Base-by-base conservation (phyloP, 1,139 yeast species). In the Debaryomyces fabryi region DNA sequence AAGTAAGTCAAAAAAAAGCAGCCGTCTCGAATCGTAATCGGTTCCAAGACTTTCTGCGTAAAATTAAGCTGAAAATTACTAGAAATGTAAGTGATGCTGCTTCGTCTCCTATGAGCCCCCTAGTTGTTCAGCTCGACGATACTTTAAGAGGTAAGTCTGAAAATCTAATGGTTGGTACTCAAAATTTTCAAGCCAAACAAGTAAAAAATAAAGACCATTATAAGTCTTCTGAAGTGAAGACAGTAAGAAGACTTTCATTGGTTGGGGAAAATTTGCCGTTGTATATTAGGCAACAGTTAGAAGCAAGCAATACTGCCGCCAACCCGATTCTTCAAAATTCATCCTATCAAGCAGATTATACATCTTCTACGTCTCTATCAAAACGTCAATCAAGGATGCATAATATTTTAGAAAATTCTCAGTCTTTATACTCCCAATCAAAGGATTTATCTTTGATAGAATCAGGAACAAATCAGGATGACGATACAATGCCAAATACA, bases 191-290 rank as follows among this genome's bases (percentile, higher is more conserved):
- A 2, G 20, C 6, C 6, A 35, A 7, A 45, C 39, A 34, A 50
- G 46, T 39, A 23, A 6, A 25, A 36, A 8, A 39, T 15, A 25
- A 18, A 42, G 16, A 29, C 34, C 13, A 16, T 24, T 25, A 33
- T 20, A 24, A 25, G 3, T 10, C 35, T 18, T 30, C 15, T 6
- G 39, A 16, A 5, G 38, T 10, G 15, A 45, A 27, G 24, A 36
- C 30, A 18, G n/a, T 21, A 38, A 23, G 78, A 50, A 53, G 78
- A 39, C 54, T 58, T 30, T 74, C 79, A 3, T 50, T 73, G 35
- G 76, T 74, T 15, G 76, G 72, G 1, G 76, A 71, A 44, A 64
- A 59, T 35, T 58, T 75, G n/a, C 80, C 80, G 1, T 42, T 52
- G 9, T 75, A 75, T 51, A 74, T 75, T 18, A 59, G 63, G 41